Evolutionary conservation across 345 rosid species (phyloP).

Genomic region (Stellera chamaejasme): DNA sequence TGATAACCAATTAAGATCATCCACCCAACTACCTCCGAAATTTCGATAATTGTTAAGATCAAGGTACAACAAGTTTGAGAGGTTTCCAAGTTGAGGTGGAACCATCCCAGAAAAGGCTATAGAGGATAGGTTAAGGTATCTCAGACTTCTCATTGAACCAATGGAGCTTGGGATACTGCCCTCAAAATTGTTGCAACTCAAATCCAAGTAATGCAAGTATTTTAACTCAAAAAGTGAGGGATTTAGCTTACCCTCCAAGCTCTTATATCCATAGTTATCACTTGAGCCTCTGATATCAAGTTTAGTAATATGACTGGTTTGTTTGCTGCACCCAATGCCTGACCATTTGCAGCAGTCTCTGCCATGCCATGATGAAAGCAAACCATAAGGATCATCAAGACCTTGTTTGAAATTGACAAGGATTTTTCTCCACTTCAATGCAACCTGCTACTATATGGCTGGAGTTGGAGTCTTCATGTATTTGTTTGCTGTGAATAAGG

Average conservation of each 20-base stretch:
- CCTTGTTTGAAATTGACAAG: background rate
- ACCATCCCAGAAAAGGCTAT: too few relatives aligned
- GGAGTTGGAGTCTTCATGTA: background rate
- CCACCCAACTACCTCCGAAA: background rate
- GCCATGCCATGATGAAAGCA: slow-evolving; percentile 15
- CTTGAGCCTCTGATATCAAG: background rate
- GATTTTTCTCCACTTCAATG: background rate
- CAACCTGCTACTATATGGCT: background rate
- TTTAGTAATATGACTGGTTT: background rate
- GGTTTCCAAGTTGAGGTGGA: too few relatives aligned
- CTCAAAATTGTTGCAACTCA: too few relatives aligned
- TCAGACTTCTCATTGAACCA: too few relatives aligned
- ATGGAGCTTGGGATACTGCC: too few relatives aligned
- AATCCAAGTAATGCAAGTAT: slow-evolving; percentile 11
- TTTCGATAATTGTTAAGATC: too few relatives aligned
- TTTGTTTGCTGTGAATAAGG: background rate
- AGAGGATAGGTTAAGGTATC: too few relatives aligned
- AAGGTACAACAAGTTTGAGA: too few relatives aligned
- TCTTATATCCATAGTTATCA: background rate
- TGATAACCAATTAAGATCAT: background rate
- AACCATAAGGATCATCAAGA: slow-evolving; percentile 6
- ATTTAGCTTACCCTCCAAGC: slow-evolving; percentile 14
- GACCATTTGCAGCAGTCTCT: slow-evolving; percentile 11
- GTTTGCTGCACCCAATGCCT: slow-evolving; percentile 11
- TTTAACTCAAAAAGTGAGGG: slow-evolving; percentile 13